Conservation (phyloP, 176 grass and related monocot genomes). For the Dactylis glomerata region DNA sequence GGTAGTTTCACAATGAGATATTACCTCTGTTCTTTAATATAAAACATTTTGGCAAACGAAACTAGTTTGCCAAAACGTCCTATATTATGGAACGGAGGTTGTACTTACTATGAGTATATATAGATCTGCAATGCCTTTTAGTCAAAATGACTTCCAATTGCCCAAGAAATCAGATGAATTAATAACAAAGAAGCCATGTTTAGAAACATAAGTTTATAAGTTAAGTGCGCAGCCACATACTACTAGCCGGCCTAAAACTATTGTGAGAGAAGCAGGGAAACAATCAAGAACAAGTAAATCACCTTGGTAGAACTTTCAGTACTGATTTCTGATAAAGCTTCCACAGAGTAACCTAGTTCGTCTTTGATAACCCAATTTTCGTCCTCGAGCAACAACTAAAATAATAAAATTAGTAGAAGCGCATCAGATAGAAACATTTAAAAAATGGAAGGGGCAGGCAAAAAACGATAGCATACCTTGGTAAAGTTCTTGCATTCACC, state of each 20-base stretch:
- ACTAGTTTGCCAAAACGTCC: too few species aligned
- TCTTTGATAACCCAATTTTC: constrained; percentile 32
- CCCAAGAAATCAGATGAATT: background rate
- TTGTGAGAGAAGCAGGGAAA: background rate
- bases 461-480: constrained; percentile 40
- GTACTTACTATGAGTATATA: background rate
- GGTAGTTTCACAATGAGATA: background rate
- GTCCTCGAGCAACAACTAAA: constrained; percentile 45
- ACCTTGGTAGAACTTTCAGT: constrained; percentile 53
- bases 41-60: too few species aligned
- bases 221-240: background rate
- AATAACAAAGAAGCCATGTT: background rate
- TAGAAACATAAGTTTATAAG: background rate
- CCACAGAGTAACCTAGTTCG: constrained; percentile 67
- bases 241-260: background rate
- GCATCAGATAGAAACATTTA: constrained; percentile 1
- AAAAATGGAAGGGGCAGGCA: background rate
- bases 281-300: constrained; percentile 17
- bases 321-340: constrained; percentile 69
- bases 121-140: background rate
- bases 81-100: too few species aligned
- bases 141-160: background rate
- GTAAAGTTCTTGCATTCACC: constrained; percentile 35
- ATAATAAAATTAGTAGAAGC: constrained; percentile 25
- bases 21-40: too few species aligned